Base-by-base conservation (phyloP, 1,139 yeast genomes). In the Yamadazyma diospyri region DNA sequence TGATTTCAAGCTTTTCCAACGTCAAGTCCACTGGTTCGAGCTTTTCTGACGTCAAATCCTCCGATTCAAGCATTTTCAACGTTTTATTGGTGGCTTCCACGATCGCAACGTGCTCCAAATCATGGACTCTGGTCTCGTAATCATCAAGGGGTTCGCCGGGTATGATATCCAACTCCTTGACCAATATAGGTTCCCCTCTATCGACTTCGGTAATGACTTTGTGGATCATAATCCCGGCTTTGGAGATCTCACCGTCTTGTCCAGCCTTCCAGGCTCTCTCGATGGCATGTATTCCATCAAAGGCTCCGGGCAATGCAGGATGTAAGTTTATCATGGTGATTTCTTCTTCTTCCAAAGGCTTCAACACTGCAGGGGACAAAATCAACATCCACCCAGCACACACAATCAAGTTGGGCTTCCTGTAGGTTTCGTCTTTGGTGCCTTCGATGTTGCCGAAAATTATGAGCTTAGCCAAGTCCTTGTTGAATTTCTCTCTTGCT, bases 351-450 rank as follows among this genome's bases (percentile, higher is more conserved):
- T 69, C 77, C 29, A 89, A 61, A 2, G 92, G 89, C 29, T 67
- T 64, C 42, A 92, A 66, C 41, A 86, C 87, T 12, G 76, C 68
- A 2, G 88, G 81, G 2, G 96, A 83, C 43, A 92, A 69, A 39
- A 92, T 92, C 37, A 92, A 73, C 92, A 92, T 82, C 97, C 98
- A 92, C 2, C 98, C 98, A 6, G 98, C 98, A 62, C 98, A 92
- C 6, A 92, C 97, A 30, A 92, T 79, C 43, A 92, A 68, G 45
- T 83, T 84, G 3, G 98, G 97, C 46, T 66, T 64, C 26, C 56
- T 59, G 38, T 73, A 67, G 5, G 46, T 41, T 6, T 48, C 40
- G 19, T 47, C 51, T n/a, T 27, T 13, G 2, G 32, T 37, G 11
- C 64, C 72, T 12, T 58, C 60, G 23, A 57, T 55, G 28, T 56